A percentile compares a stretch with the other conserved stretches of the same genome.
These are phyloP conservation scores for Suhomyces maxii DNA, from an alignment of 1,139 yeast genomes.

Conservation along the genomic window DNA sequence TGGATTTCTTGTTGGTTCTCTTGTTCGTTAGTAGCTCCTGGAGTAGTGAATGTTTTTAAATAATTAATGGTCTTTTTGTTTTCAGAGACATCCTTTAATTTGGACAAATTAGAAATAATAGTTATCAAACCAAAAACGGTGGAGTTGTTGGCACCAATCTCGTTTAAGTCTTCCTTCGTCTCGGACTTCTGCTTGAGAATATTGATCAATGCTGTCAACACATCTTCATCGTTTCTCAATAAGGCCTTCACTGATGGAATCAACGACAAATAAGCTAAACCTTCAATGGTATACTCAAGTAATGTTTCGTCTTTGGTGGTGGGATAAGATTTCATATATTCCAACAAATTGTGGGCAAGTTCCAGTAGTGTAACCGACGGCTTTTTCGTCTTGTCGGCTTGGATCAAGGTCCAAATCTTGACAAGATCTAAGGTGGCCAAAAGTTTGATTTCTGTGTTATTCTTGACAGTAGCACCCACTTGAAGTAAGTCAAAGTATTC, in stretches of 20 bases:
- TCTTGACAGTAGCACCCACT: slow-evolving; percentile 19
- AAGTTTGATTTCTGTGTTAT: slow-evolving; percentile 22
- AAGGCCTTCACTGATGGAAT: slow-evolving; percentile 30
- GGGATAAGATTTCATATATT: slow-evolving; percentile 3
- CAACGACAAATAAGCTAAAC: slow-evolving; percentile 48
- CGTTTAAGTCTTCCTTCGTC: neutral
- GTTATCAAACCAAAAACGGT: slow-evolving; percentile 39
- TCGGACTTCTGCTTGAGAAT: slow-evolving; percentile 10
- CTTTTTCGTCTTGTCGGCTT: slow-evolving; percentile 23
- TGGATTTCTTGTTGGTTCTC: slow-evolving; percentile 25
- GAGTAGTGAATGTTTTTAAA: slow-evolving; percentile 37
- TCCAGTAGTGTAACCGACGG: neutral
- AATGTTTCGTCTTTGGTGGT: slow-evolving; percentile 6
- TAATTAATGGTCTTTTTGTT: slow-evolving; percentile 26
- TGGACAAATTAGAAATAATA: slow-evolving; percentile 39
- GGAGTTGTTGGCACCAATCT: neutral
- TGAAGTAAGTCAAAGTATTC: slow-evolving; percentile 31
- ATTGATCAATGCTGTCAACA: slow-evolving; percentile 24
- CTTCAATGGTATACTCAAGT: slow-evolving; percentile 38
- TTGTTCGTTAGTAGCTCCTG: slow-evolving; percentile 21
- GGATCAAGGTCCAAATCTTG: slow-evolving; percentile 47
- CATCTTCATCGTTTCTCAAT: slow-evolving; percentile 34
- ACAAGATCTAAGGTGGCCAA: slow-evolving; percentile 37
- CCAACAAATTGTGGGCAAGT: slow-evolving; percentile 8
- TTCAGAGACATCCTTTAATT: slow-evolving; percentile 22